A percentile compares a stretch with the other conserved stretches of the same genome.
These are phyloP conservation scores for Pythium plurisporium DNA, from an alignment of 352 stramenopile species.

Conservation along the genomic window DNA sequence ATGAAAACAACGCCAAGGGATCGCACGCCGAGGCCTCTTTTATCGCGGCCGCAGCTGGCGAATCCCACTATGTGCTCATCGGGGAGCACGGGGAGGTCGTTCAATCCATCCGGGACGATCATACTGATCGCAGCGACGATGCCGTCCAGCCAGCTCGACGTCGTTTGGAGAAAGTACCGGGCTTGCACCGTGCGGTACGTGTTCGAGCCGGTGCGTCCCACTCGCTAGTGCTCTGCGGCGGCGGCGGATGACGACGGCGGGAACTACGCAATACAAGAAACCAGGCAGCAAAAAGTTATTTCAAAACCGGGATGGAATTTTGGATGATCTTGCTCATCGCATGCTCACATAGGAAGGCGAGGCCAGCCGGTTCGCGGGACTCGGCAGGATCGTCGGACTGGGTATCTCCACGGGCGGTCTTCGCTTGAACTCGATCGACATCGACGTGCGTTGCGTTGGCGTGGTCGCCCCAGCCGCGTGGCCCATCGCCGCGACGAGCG, in stretches of 20 bases:
- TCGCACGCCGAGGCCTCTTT: too few species aligned
- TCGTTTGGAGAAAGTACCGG: not conserved
- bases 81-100: constrained; percentile 1
- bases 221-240: constrained; percentile 9
- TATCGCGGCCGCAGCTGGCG: constrained; percentile 1
- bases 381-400: not conserved
- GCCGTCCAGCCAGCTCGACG: not conserved
- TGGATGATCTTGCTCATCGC: not conserved
- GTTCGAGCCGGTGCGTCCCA: constrained; percentile 14
- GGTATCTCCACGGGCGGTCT: not conserved
- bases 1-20: not conserved
- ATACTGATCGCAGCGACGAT: not conserved
- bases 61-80: constrained; percentile 14
- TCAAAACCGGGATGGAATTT: not conserved
- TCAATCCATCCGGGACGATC: not conserved
- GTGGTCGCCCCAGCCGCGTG: not conserved
- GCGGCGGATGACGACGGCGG: not conserved
- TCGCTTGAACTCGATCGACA: not conserved
- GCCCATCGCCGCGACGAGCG: constrained; percentile 7
- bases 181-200: not conserved
- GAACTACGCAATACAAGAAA: not conserved
- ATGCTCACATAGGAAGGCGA: constrained; percentile 12
- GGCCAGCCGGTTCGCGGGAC: not conserved
- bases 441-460: not conserved
- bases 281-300: not conserved